Base-by-base conservation (phyloP, 2,329 filamentous ascomycete genomes). In the Sclerotinia minor region DNA sequence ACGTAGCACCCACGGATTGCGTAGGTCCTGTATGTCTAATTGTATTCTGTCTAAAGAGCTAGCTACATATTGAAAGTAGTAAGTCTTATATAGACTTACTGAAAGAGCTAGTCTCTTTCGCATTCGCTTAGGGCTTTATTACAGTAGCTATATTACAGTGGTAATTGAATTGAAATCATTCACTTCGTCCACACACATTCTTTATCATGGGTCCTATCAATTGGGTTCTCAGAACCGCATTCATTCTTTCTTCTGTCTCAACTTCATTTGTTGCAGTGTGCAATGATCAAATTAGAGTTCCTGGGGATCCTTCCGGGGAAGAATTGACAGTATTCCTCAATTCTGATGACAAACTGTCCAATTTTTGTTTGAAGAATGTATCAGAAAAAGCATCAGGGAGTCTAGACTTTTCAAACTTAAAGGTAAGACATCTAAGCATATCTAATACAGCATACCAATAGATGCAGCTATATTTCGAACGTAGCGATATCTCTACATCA, bases 201-300 rank as follows among this genome's bases (percentile, higher is more conserved):
- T 13, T 61, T 61, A 61, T 29, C 13, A 61, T 61, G 59, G 24
- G 45, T 26, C 5, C 32, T 21, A 4, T 50, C 45, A 50, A 61
- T 38, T 38, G 38, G n/a, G 29, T 61, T 47, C 15, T 61, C 15
- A 26, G 15, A 17, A 61, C 44, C 45, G 45, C 21, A 13, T 61
- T 61, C 59, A 61, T 61, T 61, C 29, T 61, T 61, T 61, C 59
- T 26, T 50, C n/a, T 13, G 50, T 61, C 9, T 61, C 29, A 3
- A 38, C 13, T 26, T 61, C 45, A 21, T 61, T 50, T 19, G 59
- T 45, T 38, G 59, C 45, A 26, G 19, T 50, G 24, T 50, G 45
- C 21, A 38, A 61, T 61, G 45, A 38, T 8, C 59, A 61, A 4
- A 21, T 15, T 21, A 38, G 59, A n/a, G 59, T 15, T 50, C 49